phyloP scores from a whole-genome alignment of 495 filamentous ascomycete genomes.

The Aspergillus ellipticus region DNA sequence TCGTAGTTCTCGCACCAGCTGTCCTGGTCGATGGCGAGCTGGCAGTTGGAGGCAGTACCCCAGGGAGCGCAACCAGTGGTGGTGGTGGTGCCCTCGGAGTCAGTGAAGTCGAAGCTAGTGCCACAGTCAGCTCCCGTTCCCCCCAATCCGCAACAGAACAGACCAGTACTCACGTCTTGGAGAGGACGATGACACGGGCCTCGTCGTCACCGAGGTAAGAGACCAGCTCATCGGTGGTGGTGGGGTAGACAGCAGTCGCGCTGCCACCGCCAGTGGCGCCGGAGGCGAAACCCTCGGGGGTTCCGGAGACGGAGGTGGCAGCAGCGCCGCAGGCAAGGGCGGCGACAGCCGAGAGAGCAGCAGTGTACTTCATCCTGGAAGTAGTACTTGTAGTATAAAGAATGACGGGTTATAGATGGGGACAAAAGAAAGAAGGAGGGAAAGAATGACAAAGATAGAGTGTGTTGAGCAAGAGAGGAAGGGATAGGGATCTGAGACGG shows the following conservation, averaged over 20 bases:
- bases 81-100: constrained; percentile 34
- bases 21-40: constrained; percentile 49
- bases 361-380: constrained; percentile 7
- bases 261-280: constrained; percentile 41
- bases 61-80: constrained; percentile 42
- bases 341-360: background rate
- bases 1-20: constrained; percentile 41
- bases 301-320: constrained; percentile 23
- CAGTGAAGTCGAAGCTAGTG: constrained; percentile 34
- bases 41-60: constrained; percentile 38
- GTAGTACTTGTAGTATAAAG: background rate
- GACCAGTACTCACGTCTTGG: background rate
- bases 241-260: constrained; percentile 36
- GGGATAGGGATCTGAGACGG: background rate
- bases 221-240: constrained; percentile 24
- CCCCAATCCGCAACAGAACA: too few species aligned
- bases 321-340: constrained; percentile 7
- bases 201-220: constrained; percentile 9
- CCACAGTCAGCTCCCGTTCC: background rate
- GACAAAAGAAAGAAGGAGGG: constrained; percentile 2
- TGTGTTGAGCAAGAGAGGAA: constrained; percentile 3
- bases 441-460: constrained; percentile 1
- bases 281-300: constrained; percentile 38
- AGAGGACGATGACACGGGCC: constrained; percentile 10
- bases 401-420: background rate